These are phyloP conservation scores for Penicillium arizonense DNA, from an alignment of 495 filamentous ascomycete species.

Conservation along the genomic window DNA sequence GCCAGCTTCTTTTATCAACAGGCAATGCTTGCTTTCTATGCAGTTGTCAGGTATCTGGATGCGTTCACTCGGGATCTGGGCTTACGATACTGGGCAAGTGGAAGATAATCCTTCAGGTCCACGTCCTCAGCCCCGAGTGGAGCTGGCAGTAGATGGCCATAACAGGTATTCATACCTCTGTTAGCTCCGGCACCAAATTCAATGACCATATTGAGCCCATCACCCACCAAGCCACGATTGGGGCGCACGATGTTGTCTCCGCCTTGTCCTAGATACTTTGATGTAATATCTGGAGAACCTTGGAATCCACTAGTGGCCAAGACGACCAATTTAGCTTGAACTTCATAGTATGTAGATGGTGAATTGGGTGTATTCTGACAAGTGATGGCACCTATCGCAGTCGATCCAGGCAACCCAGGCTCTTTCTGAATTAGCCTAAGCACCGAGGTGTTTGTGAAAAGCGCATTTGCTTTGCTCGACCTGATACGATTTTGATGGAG, in stretches of 20 bases:
- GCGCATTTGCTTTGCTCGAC: slow-evolving; percentile 11
- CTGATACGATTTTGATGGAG: slow-evolving; percentile 14
- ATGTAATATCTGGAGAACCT: slow-evolving; percentile 14
- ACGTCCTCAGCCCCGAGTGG: slow-evolving; percentile 18
- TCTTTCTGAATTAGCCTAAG: slow-evolving; percentile 21
- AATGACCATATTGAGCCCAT: slow-evolving; percentile 19
- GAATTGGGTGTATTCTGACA: neutral
- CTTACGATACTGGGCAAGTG: slow-evolving; percentile 26
- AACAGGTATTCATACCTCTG: slow-evolving; percentile 24
- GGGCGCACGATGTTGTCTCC: slow-evolving; percentile 29
- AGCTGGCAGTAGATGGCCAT: slow-evolving; percentile 24
- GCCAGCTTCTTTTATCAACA: slow-evolving; percentile 19
- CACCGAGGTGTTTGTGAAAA: slow-evolving; percentile 18
- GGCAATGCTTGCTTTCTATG: slow-evolving; percentile 25
- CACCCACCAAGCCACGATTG: slow-evolving; percentile 24
- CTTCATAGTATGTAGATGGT: slow-evolving; percentile 7
- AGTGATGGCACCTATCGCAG: slow-evolving; percentile 18
- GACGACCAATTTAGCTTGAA: slow-evolving; percentile 21
- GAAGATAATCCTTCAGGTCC: slow-evolving; percentile 21
- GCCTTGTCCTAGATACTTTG: slow-evolving; percentile 18
- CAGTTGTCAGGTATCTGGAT: neutral
- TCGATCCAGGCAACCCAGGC: slow-evolving; percentile 16
- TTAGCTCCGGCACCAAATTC: slow-evolving; percentile 20
- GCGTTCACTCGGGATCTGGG: neutral
- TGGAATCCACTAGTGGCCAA: slow-evolving; percentile 28